Percentiles rank a stretch among this genome's conserved stretches.
phyloP scores from a whole-genome alignment of 257 asterid genomes.

The Verbascum thapsus region DNA sequence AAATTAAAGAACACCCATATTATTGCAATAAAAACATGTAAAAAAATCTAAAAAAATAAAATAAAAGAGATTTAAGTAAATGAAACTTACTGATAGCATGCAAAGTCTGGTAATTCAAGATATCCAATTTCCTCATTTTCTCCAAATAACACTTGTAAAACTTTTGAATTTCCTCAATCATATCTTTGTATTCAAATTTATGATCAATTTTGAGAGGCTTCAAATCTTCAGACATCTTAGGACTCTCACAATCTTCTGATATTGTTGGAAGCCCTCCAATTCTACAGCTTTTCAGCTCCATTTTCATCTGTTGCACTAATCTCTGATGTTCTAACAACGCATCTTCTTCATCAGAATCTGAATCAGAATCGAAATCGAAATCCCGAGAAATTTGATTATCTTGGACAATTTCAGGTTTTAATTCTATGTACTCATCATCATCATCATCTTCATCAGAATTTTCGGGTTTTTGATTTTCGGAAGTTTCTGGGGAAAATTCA shows the following conservation, averaged over 20 bases:
- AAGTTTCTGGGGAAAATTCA: slow-evolving; percentile 35
- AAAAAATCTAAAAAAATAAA: neutral
- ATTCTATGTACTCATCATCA: slow-evolving; percentile 60
- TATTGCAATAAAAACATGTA: neutral
- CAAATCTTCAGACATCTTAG: slow-evolving; percentile 58
- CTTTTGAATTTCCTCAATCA: slow-evolving; percentile 63
- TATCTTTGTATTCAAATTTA: slow-evolving; percentile 70
- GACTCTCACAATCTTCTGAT: slow-evolving; percentile 72
- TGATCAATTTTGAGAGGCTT: slow-evolving; percentile 64
- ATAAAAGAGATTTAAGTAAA: neutral
- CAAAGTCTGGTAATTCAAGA: slow-evolving; percentile 83
- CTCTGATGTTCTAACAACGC: slow-evolving; percentile 64
- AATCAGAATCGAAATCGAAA: slow-evolving; percentile 45
- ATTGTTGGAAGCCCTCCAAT: slow-evolving; percentile 76
- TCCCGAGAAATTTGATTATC: slow-evolving; percentile 27
- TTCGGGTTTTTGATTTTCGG: slow-evolving; percentile 22
- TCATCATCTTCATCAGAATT: neutral
- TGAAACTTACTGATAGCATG: slow-evolving; percentile 85
- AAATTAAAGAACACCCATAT: neutral
- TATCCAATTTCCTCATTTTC: slow-evolving; percentile 76
- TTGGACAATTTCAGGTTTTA: slow-evolving; percentile 31
- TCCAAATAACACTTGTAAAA: slow-evolving; percentile 76
- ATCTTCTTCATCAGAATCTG: slow-evolving; percentile 65
- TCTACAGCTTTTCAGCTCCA: slow-evolving; percentile 67
- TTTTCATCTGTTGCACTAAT: slow-evolving; percentile 77